phyloP scores from a whole-genome alignment of 495 filamentous ascomycete genomes.

The Penicillium egyptiacum region DNA sequence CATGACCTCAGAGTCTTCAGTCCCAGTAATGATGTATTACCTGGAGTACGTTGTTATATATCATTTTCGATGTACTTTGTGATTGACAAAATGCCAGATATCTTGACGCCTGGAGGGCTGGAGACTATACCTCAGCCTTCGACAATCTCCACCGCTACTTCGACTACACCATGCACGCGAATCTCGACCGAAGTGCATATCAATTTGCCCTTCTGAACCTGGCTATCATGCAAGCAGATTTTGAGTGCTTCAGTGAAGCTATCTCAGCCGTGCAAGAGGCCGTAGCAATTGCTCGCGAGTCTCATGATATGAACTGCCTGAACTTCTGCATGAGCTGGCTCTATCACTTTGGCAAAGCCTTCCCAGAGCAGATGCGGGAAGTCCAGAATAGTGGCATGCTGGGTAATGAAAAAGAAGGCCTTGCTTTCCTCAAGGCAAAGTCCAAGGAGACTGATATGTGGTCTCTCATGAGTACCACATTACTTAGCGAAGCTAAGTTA shows the following conservation, averaged over 20 bases:
- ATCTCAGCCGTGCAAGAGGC: slow-evolving; percentile 90
- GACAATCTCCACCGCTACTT: slow-evolving; percentile 94
- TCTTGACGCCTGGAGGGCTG: slow-evolving; percentile 85
- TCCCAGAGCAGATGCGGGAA: slow-evolving; percentile 71
- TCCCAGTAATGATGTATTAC: slow-evolving; percentile 76
- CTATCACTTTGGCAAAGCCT: slow-evolving; percentile 88
- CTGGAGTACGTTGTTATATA: slow-evolving; percentile 53
- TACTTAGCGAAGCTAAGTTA: slow-evolving; percentile 85
- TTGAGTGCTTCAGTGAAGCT: slow-evolving; percentile 89
- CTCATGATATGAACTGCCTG: slow-evolving; percentile 85
- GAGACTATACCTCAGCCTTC: slow-evolving; percentile 86
- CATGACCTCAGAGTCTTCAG: slow-evolving; percentile 60
- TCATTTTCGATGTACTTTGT: not conserved
- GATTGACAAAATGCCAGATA: slow-evolving; percentile 51
- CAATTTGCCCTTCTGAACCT: slow-evolving; percentile 96
- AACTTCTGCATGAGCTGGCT: slow-evolving; percentile 97
- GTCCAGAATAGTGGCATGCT: slow-evolving; percentile 70
- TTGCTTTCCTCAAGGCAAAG: slow-evolving; percentile 82
- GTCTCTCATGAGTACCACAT: slow-evolving; percentile 77
- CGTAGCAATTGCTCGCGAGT: slow-evolving; percentile 86
- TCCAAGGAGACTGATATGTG: slow-evolving; percentile 88
- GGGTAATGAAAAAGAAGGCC: slow-evolving; percentile 75
- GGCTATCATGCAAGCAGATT: slow-evolving; percentile 91
- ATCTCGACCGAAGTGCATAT: slow-evolving; percentile 77
- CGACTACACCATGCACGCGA: slow-evolving; percentile 91